Evolutionary conservation across 1,139 yeast genomes (phyloP), one percentile per base, ranked within the genome.

Genomic region (Blastobotrys aristatus): DNA sequence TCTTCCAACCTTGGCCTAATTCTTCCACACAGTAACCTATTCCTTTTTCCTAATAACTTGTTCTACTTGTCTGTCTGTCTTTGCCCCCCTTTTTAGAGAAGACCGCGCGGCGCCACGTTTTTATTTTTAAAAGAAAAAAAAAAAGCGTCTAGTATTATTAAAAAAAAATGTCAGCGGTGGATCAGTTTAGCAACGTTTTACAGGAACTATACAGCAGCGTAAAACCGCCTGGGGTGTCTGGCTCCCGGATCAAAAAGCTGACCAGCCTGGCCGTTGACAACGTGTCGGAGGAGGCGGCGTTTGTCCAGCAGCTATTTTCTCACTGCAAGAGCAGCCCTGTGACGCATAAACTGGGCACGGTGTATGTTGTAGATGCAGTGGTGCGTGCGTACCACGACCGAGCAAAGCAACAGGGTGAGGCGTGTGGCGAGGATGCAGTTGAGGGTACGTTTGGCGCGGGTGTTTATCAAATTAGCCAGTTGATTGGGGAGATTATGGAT

Each of bases 221-320:
- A 56, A 88, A 87, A 68, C 82, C 96, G 24, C 94, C 94, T 20
- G 97, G 98, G 51, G 95, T 92, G 49, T 89, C 97, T 31, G 97
- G 97, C 37, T 81, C 96, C 51, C 89, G 96, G 70, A 92, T 92
- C 65, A 86, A 87, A 65, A 83, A 82, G 61, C 73, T 89, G 62
- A 85, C 92, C 43, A 86, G 85, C 49, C 66, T 85, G 52, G 95
- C 96, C 43, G 74, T 83, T 53, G 78, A 77, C 57, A 79, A 89
- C 66, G 84, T 81, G 52, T 71, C 71, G 60, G 69, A 71, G 40
- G 88, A 82, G 63, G 74, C 83, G 21, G 74, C 74, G 51, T 65
- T 86, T 49, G 75, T 83, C 48, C 75, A 80, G 50, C 73, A 74
- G 53, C 73, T 84, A 56, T 78, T 76, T 64, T 72, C 84, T 49